phyloP scores from a whole-genome alignment of 1,139 yeast genomes.

The Sugiyamaella sp. region DNA sequence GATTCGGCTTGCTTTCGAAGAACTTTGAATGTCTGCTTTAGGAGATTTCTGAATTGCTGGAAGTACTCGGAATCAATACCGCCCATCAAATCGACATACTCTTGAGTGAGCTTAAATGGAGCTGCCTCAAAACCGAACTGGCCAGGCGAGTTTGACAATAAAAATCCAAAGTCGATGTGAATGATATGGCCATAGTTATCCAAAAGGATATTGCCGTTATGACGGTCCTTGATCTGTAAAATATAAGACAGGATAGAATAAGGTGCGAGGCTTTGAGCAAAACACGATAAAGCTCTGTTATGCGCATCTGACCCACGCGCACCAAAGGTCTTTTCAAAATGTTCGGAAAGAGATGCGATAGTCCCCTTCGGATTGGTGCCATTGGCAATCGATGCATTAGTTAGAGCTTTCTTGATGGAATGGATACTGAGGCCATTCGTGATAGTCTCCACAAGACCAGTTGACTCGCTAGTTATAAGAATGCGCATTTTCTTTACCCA shows the following conservation, averaged over 20 bases:
- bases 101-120: constrained; percentile 87
- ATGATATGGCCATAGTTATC: constrained; percentile 94
- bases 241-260: constrained; percentile 88
- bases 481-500: constrained; percentile 97
- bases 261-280: constrained; percentile 82
- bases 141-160: constrained; percentile 92
- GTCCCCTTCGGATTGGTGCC: constrained; percentile 71
- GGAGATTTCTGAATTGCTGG: constrained; percentile 57
- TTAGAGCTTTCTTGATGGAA: constrained; percentile 87
- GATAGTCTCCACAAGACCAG: constrained; percentile 94
- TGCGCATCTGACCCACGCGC: constrained; percentile 50
- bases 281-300: constrained; percentile 76
- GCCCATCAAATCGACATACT: constrained; percentile 84
- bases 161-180: constrained; percentile 94
- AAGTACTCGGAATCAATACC: constrained; percentile 68
- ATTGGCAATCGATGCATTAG: constrained; percentile 66
- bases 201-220: constrained; percentile 92
- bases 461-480: constrained; percentile 81
- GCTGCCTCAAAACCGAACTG: constrained; percentile 97
- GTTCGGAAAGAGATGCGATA: constrained; percentile 73
- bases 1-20: constrained; percentile 73
- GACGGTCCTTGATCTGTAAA: constrained; percentile 91
- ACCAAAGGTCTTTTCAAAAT: constrained; percentile 76
- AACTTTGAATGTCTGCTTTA: constrained; percentile 72
- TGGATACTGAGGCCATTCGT: constrained; percentile 92